Percentiles rank a stretch among this genome's conserved stretches.
These are phyloP conservation scores for Trichophyton simii DNA, from an alignment of 2,329 filamentous ascomycete species.

Conservation along the genomic window DNA sequence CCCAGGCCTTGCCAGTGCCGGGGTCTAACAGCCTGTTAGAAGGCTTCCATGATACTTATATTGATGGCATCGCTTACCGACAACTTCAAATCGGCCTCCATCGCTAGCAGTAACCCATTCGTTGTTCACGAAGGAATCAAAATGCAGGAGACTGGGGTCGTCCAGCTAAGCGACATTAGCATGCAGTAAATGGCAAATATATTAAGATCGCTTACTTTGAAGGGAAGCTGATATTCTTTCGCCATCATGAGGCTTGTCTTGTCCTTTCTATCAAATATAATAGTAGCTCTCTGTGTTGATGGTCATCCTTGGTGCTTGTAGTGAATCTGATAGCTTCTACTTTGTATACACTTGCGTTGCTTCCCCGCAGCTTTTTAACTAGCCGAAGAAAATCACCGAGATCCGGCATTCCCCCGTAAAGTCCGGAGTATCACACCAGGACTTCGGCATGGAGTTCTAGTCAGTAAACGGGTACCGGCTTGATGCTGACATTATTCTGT, in stretches of 20 bases:
- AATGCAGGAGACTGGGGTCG: constrained; percentile 38
- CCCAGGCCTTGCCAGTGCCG: constrained; percentile 40
- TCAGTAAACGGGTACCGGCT: background rate
- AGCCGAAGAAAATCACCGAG: background rate
- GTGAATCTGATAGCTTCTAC: no score
- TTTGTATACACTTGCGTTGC: background rate
- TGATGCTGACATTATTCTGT: background rate
- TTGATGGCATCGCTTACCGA: constrained; percentile 23
- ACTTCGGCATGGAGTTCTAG: background rate
- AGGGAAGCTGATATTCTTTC: constrained; percentile 26
- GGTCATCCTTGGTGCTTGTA: background rate
- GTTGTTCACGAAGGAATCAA: constrained; percentile 41
- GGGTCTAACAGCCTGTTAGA: constrained; percentile 31
- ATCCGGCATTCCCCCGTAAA: background rate
- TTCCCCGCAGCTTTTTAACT: constrained; percentile 2
- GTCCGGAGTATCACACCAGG: background rate
- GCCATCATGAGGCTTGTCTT: constrained; percentile 16
- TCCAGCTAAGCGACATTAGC: constrained; percentile 25
- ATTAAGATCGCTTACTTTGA: constrained; percentile 21
- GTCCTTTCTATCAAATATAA: background rate
- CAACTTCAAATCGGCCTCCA: constrained; percentile 39
- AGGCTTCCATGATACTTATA: background rate
- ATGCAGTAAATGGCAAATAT: background rate
- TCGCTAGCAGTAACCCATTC: constrained; percentile 36
- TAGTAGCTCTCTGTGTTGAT: background rate